Conservation (phyloP, 192 early-diverging fungal species). For the Entomortierella beljakovae region DNA sequence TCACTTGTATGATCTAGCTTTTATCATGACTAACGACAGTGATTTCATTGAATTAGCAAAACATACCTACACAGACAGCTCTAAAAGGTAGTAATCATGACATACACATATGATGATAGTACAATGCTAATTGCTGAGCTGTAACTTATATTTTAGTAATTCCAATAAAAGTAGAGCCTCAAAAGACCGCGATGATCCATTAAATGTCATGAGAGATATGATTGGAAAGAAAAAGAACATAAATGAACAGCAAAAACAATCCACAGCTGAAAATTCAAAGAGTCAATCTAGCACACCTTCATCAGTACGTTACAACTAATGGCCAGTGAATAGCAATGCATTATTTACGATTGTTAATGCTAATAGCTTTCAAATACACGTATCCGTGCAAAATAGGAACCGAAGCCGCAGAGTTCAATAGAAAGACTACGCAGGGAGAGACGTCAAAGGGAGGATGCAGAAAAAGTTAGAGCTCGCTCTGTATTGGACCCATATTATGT, state of each 20-base stretch:
- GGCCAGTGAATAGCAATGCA: too few relatives aligned
- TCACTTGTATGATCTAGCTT: too few relatives aligned
- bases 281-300: neutral
- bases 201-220: constrained; percentile 36
- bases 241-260: neutral
- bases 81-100: too few relatives aligned
- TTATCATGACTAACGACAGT: too few relatives aligned
- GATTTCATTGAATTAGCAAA: too few relatives aligned
- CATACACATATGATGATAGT: too few relatives aligned
- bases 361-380: too few relatives aligned
- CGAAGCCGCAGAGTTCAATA: constrained; percentile 29
- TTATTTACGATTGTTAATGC: too few relatives aligned
- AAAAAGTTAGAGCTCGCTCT: constrained; percentile 29
- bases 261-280: neutral
- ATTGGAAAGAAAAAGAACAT: constrained; percentile 28
- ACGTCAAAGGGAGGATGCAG: constrained; percentile 56
- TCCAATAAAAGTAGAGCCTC: constrained; percentile 19
- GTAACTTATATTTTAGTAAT: neutral
- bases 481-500: constrained; percentile 33
- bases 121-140: too few relatives aligned
- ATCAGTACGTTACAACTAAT: neutral
- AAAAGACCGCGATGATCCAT: constrained; percentile 56
- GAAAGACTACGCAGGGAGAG: constrained; percentile 59
- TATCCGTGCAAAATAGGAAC: too few relatives aligned
- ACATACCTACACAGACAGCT: too few relatives aligned